Percentiles rank a stretch among this genome's conserved stretches.
Evolutionary conservation across 306 rosid genomes (phyloP).

Genomic region (Abrus precatorius): DNA sequence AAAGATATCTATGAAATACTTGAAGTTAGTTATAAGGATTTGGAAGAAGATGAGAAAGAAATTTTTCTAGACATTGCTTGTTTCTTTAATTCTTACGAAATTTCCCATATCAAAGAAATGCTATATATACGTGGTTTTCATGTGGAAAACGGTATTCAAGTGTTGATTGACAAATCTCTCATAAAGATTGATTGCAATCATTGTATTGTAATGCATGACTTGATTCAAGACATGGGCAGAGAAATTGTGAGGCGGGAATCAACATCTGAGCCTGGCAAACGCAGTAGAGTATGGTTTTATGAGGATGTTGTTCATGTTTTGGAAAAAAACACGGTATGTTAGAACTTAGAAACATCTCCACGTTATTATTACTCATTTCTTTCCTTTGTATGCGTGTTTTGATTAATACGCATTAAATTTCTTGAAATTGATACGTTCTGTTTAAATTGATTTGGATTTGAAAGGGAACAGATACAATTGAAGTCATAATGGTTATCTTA

Average conservation of each 20-base stretch:
- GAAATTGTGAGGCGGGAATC: conserved; percentile 19
- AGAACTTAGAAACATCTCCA: neutral
- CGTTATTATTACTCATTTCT: neutral
- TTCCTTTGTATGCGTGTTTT: neutral
- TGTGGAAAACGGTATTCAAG: neutral
- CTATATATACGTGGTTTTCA: too few relatives aligned
- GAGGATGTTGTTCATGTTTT: neutral
- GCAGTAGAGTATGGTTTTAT: conserved; percentile 17
- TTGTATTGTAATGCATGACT: conserved; percentile 4
- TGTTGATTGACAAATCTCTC: neutral
- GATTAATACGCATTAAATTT: neutral
- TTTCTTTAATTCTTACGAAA: too few relatives aligned
- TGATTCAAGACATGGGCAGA: conserved; percentile 33
- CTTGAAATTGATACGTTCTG: neutral
- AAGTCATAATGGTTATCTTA: neutral
- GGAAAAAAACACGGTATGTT: neutral
- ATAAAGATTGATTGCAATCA: neutral
- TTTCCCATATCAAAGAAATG: too few relatives aligned
- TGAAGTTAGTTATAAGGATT: too few relatives aligned
- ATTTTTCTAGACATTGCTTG: too few relatives aligned
- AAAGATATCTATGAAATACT: too few relatives aligned
- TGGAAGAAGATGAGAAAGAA: too few relatives aligned
- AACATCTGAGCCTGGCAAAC: neutral
- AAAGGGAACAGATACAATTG: neutral
- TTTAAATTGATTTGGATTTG: neutral